Conservation (phyloP, 2,329 filamentous ascomycete species). For the Colletotrichum sp. region DNA sequence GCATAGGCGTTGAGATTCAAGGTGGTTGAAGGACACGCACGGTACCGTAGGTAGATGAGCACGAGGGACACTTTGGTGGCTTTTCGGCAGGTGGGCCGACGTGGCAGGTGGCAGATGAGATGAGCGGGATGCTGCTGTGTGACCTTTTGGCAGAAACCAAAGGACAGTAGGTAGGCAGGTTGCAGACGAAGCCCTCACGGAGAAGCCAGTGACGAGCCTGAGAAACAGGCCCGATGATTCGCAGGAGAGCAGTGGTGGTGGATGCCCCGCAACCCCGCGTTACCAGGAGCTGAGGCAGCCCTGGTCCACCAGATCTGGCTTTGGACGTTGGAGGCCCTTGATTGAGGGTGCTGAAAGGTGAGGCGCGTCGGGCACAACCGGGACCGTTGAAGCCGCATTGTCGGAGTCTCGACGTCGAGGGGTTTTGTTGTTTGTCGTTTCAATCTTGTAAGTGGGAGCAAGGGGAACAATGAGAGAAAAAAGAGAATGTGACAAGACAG, state of each 20-base stretch:
- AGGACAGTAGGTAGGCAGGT: not conserved
- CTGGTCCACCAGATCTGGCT: slow-evolving; percentile 14
- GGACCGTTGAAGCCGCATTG: not conserved
- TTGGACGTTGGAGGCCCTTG: not conserved
- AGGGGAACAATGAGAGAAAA: too few relatives aligned
- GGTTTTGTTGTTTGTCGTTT: not conserved
- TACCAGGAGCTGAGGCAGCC: slow-evolving; percentile 1
- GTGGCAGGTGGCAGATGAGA: not conserved
- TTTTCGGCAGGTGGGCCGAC: not conserved
- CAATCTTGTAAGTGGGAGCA: too few relatives aligned
- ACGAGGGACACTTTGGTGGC: not conserved
- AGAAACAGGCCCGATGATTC: slow-evolving; percentile 17
- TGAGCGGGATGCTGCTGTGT: not conserved
- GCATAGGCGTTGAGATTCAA: not conserved
- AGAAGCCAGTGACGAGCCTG: not conserved
- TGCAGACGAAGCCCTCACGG: not conserved
- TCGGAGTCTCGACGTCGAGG: not conserved
- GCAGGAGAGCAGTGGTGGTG: slow-evolving; percentile 2
- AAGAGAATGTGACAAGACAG: too few relatives aligned
- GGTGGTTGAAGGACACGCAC: not conserved
- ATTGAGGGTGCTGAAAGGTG: not conserved
- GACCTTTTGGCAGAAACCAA: not conserved
- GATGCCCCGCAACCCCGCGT: slow-evolving; percentile 21
- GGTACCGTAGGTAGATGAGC: not conserved
- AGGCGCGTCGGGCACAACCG: slow-evolving; percentile 1